These are phyloP conservation scores for Leccinum obscurum DNA, from an alignment of 768 basidiomycete species.

Conservation along the genomic window DNA sequence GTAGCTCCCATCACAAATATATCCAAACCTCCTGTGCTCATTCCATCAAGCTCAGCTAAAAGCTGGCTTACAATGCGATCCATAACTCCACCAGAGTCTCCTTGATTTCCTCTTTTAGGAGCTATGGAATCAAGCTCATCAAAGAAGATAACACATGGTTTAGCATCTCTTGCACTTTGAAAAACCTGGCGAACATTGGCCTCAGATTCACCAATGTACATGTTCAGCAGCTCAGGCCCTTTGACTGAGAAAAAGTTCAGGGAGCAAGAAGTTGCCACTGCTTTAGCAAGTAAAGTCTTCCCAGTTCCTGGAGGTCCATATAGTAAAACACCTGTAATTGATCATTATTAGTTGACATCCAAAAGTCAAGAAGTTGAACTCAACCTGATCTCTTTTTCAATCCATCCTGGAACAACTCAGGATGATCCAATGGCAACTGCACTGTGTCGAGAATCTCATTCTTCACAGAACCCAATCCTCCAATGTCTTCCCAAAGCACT, in stretches of 20 bases:
- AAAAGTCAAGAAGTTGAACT: not conserved
- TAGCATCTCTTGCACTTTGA: slow-evolving; percentile 86
- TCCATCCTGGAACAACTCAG: slow-evolving; percentile 86
- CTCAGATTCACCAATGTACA: slow-evolving; percentile 98
- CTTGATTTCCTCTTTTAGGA: slow-evolving; percentile 91
- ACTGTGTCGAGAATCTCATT: slow-evolving; percentile 94
- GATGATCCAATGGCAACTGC: slow-evolving; percentile 86
- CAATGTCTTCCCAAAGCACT: slow-evolving; percentile 97
- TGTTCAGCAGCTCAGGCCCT: slow-evolving; percentile 93
- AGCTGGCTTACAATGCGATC: slow-evolving; percentile 96
- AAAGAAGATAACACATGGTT: slow-evolving; percentile 95
- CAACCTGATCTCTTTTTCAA: slow-evolving; percentile 94
- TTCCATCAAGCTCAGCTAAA: slow-evolving; percentile 91
- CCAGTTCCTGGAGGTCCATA: slow-evolving; percentile 97
- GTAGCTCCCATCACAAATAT: slow-evolving; percentile 97
- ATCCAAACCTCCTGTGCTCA: slow-evolving; percentile 65
- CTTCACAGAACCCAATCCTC: slow-evolving; percentile 86
- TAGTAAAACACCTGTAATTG: slow-evolving; percentile 70
- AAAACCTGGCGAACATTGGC: slow-evolving; percentile 95
- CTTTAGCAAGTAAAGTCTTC: slow-evolving; percentile 93
- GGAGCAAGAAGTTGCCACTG: slow-evolving; percentile 92
- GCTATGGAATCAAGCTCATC: slow-evolving; percentile 95
- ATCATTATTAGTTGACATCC: slow-evolving; percentile 1
- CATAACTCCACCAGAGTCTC: slow-evolving; percentile 97
- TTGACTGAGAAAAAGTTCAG: slow-evolving; percentile 98